Percentiles rank a stretch among this genome's conserved stretches.
These are phyloP conservation scores for Fomitopsis betulina DNA, from an alignment of 1,284 basidiomycete genomes.

Conservation along the genomic window DNA sequence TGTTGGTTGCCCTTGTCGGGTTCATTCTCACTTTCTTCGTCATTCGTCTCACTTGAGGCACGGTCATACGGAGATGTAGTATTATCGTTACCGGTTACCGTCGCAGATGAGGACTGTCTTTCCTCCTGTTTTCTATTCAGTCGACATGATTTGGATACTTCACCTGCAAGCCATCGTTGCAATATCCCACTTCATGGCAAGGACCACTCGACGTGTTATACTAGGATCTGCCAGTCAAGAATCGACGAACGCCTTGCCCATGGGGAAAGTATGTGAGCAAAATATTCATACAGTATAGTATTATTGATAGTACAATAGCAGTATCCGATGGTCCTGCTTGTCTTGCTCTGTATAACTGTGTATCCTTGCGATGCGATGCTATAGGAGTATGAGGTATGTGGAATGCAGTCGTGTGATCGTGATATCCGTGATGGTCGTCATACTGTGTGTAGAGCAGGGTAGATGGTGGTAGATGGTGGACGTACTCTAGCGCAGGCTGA, in stretches of 20 bases:
- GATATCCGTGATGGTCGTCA: neutral
- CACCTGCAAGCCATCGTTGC: too few species aligned
- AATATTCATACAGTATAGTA: too few species aligned
- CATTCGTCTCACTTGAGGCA: slow-evolving; percentile 51
- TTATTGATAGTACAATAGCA: too few species aligned
- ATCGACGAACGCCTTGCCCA: too few species aligned
- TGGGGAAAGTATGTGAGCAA: too few species aligned
- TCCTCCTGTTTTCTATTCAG: neutral
- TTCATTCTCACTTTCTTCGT: slow-evolving; percentile 72
- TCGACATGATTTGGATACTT: neutral
- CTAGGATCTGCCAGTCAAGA: too few species aligned
- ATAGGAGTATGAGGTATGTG: neutral
- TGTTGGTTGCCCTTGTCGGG: slow-evolving; percentile 54
- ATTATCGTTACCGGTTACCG: neutral
- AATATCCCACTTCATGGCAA: too few species aligned
- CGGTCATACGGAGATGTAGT: neutral
- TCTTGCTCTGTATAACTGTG: neutral
- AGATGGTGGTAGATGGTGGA: neutral
- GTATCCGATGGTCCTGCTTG: too few species aligned
- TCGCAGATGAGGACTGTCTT: too few species aligned
- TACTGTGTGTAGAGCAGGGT: neutral
- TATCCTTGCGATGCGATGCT: neutral
- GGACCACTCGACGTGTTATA: too few species aligned
- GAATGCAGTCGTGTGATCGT: neutral
- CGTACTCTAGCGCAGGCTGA: neutral